A percentile compares a stretch with the other conserved stretches of the same genome.
Evolutionary conservation across 2,329 filamentous ascomycete species (phyloP).

Genomic region (Fusarium oligoseptatum): DNA sequence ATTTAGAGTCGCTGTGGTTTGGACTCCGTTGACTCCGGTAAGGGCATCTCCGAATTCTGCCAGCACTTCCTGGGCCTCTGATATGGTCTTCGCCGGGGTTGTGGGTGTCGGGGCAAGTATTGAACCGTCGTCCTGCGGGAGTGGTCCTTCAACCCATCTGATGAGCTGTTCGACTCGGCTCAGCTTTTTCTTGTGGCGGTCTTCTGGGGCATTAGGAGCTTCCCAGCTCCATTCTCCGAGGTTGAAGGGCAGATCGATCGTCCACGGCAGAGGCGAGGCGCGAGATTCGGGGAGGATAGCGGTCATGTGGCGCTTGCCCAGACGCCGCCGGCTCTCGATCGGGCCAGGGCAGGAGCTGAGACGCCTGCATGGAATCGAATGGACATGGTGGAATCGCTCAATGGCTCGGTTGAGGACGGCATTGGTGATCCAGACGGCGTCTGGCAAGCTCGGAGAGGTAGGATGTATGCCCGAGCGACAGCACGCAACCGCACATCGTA

Average conservation of each 20-base stretch:
- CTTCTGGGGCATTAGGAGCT: slow-evolving; percentile 56
- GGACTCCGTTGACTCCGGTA: not conserved
- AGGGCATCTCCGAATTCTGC: slow-evolving; percentile 10
- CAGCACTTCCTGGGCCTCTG: not conserved
- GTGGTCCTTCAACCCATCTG: slow-evolving; percentile 43
- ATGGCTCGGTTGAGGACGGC: slow-evolving; percentile 50
- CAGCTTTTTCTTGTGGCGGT: slow-evolving; percentile 42
- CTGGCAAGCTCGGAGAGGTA: slow-evolving; percentile 27
- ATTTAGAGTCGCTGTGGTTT: slow-evolving; percentile 9
- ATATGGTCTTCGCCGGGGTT: not conserved
- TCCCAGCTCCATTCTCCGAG: slow-evolving; percentile 66
- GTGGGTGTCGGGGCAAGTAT: not conserved
- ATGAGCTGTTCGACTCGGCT: slow-evolving; percentile 47
- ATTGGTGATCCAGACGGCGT: slow-evolving; percentile 51
- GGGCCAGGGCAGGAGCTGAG: slow-evolving; percentile 64
- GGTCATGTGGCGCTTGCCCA: slow-evolving; percentile 67
- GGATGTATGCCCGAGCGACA: slow-evolving; percentile 41
- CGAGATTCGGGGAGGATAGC: slow-evolving; percentile 59
- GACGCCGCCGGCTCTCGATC: slow-evolving; percentile 66
- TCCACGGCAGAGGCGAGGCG: slow-evolving; percentile 59
- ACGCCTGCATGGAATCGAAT: slow-evolving; percentile 41
- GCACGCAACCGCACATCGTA: slow-evolving; percentile 46
- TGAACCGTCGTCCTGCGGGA: slow-evolving; percentile 3
- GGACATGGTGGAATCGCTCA: slow-evolving; percentile 47
- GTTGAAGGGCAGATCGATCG: slow-evolving; percentile 59